Evolutionary conservation across 116 monocot genomes (phyloP).

Genomic region (Phalaenopsis hybrid): DNA sequence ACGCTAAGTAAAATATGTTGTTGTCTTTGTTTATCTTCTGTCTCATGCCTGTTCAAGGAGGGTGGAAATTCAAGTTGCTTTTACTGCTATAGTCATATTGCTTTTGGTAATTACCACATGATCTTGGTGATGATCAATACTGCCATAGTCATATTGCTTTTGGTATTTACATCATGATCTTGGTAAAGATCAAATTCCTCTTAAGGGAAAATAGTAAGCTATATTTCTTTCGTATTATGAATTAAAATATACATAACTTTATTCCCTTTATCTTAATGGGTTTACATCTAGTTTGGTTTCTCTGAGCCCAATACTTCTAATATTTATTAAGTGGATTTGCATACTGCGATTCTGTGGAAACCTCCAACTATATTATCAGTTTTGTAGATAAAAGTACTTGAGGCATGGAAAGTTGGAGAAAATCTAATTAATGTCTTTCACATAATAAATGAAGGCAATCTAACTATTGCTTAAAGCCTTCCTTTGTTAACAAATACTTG

Average conservation of each 20-base stretch:
- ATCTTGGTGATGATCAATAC: too few relatives aligned
- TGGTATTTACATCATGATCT: not conserved
- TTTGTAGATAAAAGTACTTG: not conserved
- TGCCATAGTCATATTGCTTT: too few relatives aligned
- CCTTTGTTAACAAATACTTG: not conserved
- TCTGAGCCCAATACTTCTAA: too few relatives aligned
- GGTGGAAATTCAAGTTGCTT: not conserved
- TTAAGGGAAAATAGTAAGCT: not conserved
- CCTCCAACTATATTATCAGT: not conserved
- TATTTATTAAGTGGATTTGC: not conserved
- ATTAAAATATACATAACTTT: too few relatives aligned
- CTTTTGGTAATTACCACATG: too few relatives aligned
- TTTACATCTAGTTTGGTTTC: too few relatives aligned
- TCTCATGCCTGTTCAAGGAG: not conserved
- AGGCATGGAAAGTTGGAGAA: not conserved
- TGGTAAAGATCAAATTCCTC: constrained; percentile 1
- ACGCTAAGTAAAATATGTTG: not conserved
- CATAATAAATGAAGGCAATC: not conserved
- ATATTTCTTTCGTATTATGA: not conserved
- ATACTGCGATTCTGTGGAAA: not conserved
- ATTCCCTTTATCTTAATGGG: too few relatives aligned
- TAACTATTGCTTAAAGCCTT: not conserved
- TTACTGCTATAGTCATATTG: too few relatives aligned
- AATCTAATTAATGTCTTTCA: not conserved
- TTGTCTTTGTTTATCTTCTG: not conserved